Conservation (phyloP, 768 basidiomycete species). For the Lactifluus subvellereus region DNA sequence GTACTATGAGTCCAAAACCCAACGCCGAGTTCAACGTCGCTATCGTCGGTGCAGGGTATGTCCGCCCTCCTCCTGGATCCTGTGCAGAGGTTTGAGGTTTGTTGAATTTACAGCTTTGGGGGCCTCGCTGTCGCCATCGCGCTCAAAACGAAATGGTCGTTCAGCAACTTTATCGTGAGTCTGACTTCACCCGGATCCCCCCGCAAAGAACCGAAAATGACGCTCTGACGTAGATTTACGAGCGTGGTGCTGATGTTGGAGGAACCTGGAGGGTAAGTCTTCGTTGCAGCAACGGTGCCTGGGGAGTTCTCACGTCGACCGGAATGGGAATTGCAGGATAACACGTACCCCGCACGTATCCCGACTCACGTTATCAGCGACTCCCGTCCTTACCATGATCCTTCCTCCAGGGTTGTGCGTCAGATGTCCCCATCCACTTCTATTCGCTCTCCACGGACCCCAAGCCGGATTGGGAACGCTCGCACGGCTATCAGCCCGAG, state of each 20-base stretch:
- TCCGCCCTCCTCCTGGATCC: neutral
- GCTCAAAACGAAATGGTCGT: slow-evolving; percentile 30
- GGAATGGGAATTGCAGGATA: slow-evolving; percentile 13
- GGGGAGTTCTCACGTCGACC: neutral
- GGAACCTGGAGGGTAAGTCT: slow-evolving; percentile 28
- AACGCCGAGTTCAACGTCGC: slow-evolving; percentile 14
- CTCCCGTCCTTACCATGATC: neutral
- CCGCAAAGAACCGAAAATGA: neutral
- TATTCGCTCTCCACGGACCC: slow-evolving; percentile 29
- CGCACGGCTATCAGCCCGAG: slow-evolving; percentile 28
- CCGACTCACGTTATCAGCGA: neutral
- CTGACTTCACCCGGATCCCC: neutral
- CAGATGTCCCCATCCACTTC: slow-evolving; percentile 26
- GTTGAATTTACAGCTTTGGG: slow-evolving; percentile 23
- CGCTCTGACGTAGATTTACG: slow-evolving; percentile 29
- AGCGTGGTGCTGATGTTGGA: slow-evolving; percentile 28
- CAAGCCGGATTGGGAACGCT: slow-evolving; percentile 27
- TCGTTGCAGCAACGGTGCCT: neutral
- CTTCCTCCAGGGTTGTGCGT: slow-evolving; percentile 26
- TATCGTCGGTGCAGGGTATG: slow-evolving; percentile 28
- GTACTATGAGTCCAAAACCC: neutral
- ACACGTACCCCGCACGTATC: slow-evolving; percentile 25
- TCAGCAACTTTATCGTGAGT: slow-evolving; percentile 30
- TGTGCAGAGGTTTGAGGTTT: neutral
- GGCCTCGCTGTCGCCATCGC: slow-evolving; percentile 30